Conservation (phyloP, 352 stramenopile genomes). For the Pythium folliculosum region DNA sequence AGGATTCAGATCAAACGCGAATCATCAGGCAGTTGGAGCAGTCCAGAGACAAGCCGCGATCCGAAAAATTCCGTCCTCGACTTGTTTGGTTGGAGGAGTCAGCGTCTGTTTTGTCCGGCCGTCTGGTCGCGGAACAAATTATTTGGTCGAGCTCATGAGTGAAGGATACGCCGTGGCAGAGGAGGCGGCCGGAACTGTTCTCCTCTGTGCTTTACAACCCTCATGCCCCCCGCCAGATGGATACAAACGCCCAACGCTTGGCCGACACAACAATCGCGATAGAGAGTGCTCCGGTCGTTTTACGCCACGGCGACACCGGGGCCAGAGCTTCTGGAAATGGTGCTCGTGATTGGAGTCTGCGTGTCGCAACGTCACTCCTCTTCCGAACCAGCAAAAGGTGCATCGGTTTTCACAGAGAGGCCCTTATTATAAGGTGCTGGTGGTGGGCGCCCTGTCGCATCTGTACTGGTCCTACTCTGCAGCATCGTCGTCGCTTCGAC, state of each 20-base stretch:
- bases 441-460: not conserved
- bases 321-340: not conserved
- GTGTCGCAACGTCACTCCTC: slow-evolving; percentile 19
- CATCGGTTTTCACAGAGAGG: not conserved
- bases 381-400: not conserved
- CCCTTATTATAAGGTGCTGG: not conserved
- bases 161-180: not conserved
- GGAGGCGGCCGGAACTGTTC: not conserved
- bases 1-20: slow-evolving; percentile 23
- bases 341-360: slow-evolving; percentile 8
- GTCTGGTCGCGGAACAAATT: not conserved
- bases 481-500: not conserved
- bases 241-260: not conserved
- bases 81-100: not conserved
- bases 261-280: not conserved
- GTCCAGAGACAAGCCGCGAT: slow-evolving; percentile 22
- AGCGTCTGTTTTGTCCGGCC: slow-evolving; percentile 12
- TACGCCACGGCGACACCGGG: not conserved
- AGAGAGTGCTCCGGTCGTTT: not conserved
- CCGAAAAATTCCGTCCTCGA: slow-evolving; percentile 3
- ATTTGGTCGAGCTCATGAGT: slow-evolving; percentile 1
- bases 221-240: not conserved
- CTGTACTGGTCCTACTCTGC: not conserved
- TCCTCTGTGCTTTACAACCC: not conserved
- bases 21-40: slow-evolving; percentile 17